Conservation (phyloP, 371 early-diverging fungal species). For the Parasitella parasitica region DNA sequence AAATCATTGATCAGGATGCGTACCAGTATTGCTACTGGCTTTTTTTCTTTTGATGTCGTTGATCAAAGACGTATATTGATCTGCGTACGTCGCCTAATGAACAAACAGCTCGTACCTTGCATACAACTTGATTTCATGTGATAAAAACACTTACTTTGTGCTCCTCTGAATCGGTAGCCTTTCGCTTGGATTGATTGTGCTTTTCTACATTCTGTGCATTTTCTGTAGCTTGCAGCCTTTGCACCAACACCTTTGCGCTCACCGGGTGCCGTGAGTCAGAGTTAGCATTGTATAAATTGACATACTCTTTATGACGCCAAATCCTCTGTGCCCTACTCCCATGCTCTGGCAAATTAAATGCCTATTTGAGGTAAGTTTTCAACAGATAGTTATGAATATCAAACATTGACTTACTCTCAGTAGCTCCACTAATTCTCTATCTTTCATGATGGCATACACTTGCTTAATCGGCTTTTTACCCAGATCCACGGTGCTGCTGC, state of each 20-base stretch:
- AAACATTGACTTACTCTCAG: slow-evolving; percentile 9
- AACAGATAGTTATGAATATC: not conserved
- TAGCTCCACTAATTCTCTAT: slow-evolving; percentile 7
- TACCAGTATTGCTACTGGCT: not conserved
- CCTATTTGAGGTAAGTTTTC: not conserved
- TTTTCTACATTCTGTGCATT: not conserved
- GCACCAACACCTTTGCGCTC: slow-evolving; percentile 7
- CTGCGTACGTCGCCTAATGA: slow-evolving; percentile 10
- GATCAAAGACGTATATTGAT: slow-evolving; percentile 12
- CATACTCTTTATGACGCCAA: slow-evolving; percentile 28
- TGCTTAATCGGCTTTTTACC: slow-evolving; percentile 11
- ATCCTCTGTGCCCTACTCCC: slow-evolving; percentile 20
- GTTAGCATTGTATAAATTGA: slow-evolving; percentile 24
- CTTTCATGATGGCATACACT: slow-evolving; percentile 11
- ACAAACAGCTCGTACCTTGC: not conserved
- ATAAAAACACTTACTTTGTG: slow-evolving; percentile 13
- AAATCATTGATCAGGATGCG: not conserved
- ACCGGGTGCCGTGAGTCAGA: slow-evolving; percentile 21
- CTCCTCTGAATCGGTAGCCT: slow-evolving; percentile 3
- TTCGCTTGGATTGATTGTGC: slow-evolving; percentile 7
- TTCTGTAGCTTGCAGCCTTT: slow-evolving; percentile 12
- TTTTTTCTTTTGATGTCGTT: not conserved
- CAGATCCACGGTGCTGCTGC: not conserved
- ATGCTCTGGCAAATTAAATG: slow-evolving; percentile 13
- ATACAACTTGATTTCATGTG: too few species aligned